Conservation (phyloP, 148 eudicot species). For the Vaccinium darrowii region DNA sequence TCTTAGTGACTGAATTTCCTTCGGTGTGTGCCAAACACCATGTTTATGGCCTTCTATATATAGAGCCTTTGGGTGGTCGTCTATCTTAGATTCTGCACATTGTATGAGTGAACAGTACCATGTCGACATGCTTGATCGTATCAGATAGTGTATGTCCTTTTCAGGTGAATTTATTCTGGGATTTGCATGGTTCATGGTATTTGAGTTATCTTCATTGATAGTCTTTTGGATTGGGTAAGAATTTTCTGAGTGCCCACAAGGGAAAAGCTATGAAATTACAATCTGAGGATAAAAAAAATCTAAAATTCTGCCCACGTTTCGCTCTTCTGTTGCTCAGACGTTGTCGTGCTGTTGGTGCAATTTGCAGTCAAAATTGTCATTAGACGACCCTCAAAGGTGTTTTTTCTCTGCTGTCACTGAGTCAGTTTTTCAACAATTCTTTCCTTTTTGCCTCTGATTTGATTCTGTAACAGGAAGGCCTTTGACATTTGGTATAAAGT, state of each 20-base stretch:
- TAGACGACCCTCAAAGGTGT: neutral
- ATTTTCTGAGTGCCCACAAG: neutral
- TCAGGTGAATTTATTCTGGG: neutral
- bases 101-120: neutral
- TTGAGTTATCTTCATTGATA: neutral
- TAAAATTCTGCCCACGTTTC: neutral
- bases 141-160: neutral
- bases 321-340: neutral
- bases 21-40: neutral
- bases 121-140: neutral
- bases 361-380: neutral
- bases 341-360: neutral
- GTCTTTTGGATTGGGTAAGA: neutral
- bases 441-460: no score
- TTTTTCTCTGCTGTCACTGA: no score
- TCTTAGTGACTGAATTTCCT: neutral
- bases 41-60: neutral
- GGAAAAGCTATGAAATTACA: neutral
- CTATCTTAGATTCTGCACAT: neutral
- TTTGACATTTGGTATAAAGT: neutral
- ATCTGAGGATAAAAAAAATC: neutral
- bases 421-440: neutral
- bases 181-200: slow-evolving; percentile 9
- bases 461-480: slow-evolving; percentile 5
- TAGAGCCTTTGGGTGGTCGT: neutral